Base-by-base conservation (phyloP, 805 yeast genomes). In the Ogataea paraovalis region DNA sequence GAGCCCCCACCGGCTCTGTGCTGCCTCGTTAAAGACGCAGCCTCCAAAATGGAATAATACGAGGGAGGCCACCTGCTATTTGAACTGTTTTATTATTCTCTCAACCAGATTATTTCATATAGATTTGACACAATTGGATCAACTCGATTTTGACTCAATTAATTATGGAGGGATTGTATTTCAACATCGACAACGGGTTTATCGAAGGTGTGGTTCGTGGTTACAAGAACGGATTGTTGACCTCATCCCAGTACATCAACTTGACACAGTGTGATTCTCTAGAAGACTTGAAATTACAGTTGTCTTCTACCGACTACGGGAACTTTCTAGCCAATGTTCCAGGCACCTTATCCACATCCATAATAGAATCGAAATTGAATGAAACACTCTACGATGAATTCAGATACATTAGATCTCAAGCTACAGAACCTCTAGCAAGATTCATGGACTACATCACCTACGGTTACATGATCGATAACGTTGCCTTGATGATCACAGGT, bases 401-500 rank as follows among this genome's bases (percentile, higher is more conserved):
- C 70, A 83, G 86, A 54, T 92, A 90, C 67, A 75, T 94, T 46
- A 81, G 86, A 54, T 78, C 86, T 40, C 96, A 92, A 66, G 82
- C 96, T 4, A 83, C 85, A 32, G 90, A 89, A 50, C 85, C 84
- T 30, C 72, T 92, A 61, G 73, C 88, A 39, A 80, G 82, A 65
- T 90, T 92, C 63, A 77, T 94, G 82, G 97, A 95, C 66, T 95
- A 73, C 66, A 89, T 95, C 64, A 85, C 95, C 41, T 94, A 91
- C 64, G 95, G 97, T 10, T 94, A 95, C 70, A 94, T 94, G 99
- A 95, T 94, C 62, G 99, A 94, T 71, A 94, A 94, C 67, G 96
- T 94, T 36, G 87, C 94, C 21, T 75, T 94, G 61, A 86, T 94
- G 85, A 92, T 94, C 62, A 91, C 97, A 1, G 99, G 99, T 20